These are phyloP conservation scores for Podospora comata DNA, from an alignment of 495 filamentous ascomycete species.

Conservation along the genomic window DNA sequence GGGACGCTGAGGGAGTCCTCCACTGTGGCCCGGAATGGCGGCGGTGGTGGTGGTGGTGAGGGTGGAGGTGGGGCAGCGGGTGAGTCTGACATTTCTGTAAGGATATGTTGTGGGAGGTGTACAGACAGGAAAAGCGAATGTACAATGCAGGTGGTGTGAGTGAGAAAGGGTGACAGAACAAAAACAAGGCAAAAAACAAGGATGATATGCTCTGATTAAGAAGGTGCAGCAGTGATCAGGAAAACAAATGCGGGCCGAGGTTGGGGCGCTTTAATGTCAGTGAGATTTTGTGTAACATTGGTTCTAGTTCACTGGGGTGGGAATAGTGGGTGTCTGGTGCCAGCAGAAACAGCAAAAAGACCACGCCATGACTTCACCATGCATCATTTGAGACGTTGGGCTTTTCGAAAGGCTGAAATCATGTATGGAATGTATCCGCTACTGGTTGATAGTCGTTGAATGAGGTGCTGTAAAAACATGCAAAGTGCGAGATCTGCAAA, in stretches of 20 bases:
- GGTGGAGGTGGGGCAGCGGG: slow-evolving; percentile 17
- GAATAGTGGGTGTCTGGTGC: not conserved
- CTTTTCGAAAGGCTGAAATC: not conserved
- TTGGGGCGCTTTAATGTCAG: not conserved
- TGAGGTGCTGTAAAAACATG: too few relatives aligned
- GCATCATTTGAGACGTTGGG: not conserved
- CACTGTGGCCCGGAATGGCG: slow-evolving; percentile 10
- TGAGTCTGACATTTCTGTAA: not conserved
- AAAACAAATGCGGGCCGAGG: too few relatives aligned
- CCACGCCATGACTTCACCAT: not conserved
- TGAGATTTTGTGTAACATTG: not conserved
- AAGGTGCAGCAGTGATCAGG: too few relatives aligned
- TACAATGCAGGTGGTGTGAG: not conserved
- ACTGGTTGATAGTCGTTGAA: not conserved
- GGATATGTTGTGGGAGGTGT: not conserved
- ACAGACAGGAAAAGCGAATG: not conserved
- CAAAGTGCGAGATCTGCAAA: too few relatives aligned
- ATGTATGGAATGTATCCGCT: not conserved
- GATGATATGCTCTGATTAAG: too few relatives aligned
- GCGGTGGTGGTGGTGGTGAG: slow-evolving; percentile 15
- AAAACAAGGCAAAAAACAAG: too few relatives aligned
- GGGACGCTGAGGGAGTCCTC: slow-evolving; percentile 1
- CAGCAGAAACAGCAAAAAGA: not conserved
- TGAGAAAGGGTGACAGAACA: too few relatives aligned
- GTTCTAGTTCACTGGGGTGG: not conserved